These are phyloP conservation scores for Pseudocercospora cruenta DNA, from an alignment of 2,329 filamentous ascomycete species.

Conservation along the genomic window DNA sequence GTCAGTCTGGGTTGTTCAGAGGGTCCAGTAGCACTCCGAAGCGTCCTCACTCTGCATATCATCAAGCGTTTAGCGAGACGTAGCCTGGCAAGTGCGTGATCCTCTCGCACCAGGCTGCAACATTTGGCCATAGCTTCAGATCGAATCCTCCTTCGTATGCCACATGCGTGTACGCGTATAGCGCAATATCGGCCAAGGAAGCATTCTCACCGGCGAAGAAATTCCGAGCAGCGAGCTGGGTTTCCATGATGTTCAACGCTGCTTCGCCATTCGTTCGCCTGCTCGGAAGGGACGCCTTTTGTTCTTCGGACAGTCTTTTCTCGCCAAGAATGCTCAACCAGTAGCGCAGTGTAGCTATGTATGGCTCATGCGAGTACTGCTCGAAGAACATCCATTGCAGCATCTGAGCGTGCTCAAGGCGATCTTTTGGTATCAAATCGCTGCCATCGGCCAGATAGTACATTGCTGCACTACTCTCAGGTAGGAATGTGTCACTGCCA, in stretches of 20 bases:
- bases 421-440: conserved; percentile 18
- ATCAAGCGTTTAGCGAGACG: not conserved
- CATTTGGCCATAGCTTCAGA: conserved; percentile 8
- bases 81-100: conserved; percentile 9
- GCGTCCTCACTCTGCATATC: too few species aligned
- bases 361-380: conserved; percentile 22
- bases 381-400: conserved; percentile 28
- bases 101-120: conserved; percentile 14
- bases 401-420: conserved; percentile 20
- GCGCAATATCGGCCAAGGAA: conserved; percentile 15
- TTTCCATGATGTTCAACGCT: conserved; percentile 15
- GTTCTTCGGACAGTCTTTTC: conserved; percentile 8
- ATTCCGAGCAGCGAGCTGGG: conserved; percentile 1
- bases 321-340: conserved; percentile 7
- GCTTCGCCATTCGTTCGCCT: conserved; percentile 4
- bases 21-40: too few species aligned
- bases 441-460: conserved; percentile 22
- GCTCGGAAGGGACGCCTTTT: conserved; percentile 5
- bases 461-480: conserved; percentile 24
- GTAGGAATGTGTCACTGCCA: conserved; percentile 15
- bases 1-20: too few species aligned
- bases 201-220: conserved; percentile 12
- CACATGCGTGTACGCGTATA: conserved; percentile 20
- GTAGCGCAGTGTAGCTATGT: conserved; percentile 12
- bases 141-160: conserved; percentile 9